These are phyloP conservation scores for Daucus carota DNA, from an alignment of 129 eudicot species.

Conservation along the genomic window DNA sequence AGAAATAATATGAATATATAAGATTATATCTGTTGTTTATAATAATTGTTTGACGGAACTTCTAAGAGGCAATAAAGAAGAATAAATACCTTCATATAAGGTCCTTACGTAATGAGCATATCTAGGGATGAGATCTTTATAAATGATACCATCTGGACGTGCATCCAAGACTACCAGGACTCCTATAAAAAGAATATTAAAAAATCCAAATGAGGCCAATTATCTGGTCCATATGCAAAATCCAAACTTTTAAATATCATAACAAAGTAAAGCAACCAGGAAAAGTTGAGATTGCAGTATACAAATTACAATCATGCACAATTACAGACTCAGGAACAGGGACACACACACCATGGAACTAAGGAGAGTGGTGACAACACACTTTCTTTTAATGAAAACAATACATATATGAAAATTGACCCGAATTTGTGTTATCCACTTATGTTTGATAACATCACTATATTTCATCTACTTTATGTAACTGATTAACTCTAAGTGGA, in stretches of 20 bases:
- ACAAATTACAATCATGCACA: neutral
- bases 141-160: slow-evolving; percentile 74
- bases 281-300: neutral
- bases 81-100: slow-evolving; percentile 28
- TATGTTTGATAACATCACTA: too few species aligned
- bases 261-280: neutral
- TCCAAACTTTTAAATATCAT: neutral
- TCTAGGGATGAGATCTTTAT: slow-evolving; percentile 69
- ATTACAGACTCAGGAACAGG: neutral
- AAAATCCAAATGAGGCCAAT: neutral
- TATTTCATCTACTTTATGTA: too few species aligned
- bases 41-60: neutral
- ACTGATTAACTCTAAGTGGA: neutral
- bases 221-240: neutral
- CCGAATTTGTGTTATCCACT: neutral
- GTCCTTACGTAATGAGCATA: slow-evolving; percentile 76
- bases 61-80: neutral
- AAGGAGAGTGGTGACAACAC: neutral
- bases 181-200: slow-evolving; percentile 42
- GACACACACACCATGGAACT: neutral
- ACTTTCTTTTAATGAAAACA: neutral
- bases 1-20: neutral
- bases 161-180: slow-evolving; percentile 88
- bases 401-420: neutral
- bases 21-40: neutral